These are phyloP conservation scores for Vickermania ingenoplastis DNA, from an alignment of 208 protist species.

Conservation along the genomic window DNA sequence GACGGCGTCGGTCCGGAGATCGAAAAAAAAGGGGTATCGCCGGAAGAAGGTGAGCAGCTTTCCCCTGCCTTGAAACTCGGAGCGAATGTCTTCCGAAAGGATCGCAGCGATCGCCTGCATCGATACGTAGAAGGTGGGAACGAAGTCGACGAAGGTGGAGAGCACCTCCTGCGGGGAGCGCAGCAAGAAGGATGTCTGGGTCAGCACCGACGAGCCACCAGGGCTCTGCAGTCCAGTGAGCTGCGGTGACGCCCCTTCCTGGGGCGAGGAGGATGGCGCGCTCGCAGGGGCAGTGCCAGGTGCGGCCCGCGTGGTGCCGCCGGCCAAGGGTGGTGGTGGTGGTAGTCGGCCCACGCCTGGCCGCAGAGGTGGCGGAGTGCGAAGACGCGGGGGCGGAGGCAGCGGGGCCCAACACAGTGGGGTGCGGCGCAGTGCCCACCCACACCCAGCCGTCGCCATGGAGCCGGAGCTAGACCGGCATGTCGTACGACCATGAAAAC, in stretches of 20 bases:
- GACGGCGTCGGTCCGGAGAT: constrained; percentile 20
- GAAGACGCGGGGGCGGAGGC: constrained; percentile 3
- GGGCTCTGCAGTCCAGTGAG: constrained; percentile 16
- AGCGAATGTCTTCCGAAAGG: constrained; percentile 55
- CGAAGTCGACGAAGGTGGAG: constrained; percentile 47
- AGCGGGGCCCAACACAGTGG: not conserved
- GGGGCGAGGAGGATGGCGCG: not conserved
- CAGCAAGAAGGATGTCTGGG: constrained; percentile 14
- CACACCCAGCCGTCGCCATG: too few species aligned
- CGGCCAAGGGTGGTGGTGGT: constrained; percentile 11
- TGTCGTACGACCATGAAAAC: too few species aligned
- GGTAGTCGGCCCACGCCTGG: constrained; percentile 5
- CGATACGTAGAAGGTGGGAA: constrained; percentile 77
- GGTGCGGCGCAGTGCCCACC: too few species aligned
- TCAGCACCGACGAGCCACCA: not conserved
- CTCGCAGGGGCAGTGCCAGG: too few species aligned
- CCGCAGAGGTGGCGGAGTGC: not conserved
- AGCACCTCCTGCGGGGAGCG: constrained; percentile 70
- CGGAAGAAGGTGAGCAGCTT: constrained; percentile 43
- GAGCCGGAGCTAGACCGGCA: too few species aligned
- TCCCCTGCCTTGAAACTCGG: constrained; percentile 39
- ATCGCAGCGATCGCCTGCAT: constrained; percentile 58
- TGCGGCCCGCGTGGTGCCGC: not conserved
- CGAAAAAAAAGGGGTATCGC: constrained; percentile 72
- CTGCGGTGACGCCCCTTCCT: constrained; percentile 12